phyloP scores from a whole-genome alignment of 371 early-diverging fungal species.

The Quaeritorhiza haematococci region DNA sequence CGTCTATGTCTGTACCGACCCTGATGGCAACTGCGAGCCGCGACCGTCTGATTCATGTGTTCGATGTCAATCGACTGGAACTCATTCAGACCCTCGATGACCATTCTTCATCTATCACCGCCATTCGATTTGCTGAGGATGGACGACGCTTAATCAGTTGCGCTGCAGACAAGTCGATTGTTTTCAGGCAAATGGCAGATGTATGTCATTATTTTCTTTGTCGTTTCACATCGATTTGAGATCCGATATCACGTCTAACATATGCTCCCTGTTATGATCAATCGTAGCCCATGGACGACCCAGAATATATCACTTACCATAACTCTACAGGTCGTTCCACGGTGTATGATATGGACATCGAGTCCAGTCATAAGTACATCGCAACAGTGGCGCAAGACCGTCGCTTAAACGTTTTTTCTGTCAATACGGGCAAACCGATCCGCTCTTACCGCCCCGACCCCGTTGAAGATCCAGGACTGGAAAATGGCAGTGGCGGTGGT shows the following conservation, averaged over 20 bases:
- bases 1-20: too few species aligned
- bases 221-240: background rate
- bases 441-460: constrained; percentile 40
- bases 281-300: constrained; percentile 12
- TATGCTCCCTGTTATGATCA: too few species aligned
- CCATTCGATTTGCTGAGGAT: constrained; percentile 61
- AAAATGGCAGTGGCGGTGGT: constrained; percentile 8
- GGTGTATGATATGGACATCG: constrained; percentile 52
- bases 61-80: constrained; percentile 56
- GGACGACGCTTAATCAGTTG: constrained; percentile 69
- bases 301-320: constrained; percentile 55
- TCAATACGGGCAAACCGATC: constrained; percentile 66
- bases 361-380: constrained; percentile 22
- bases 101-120: constrained; percentile 80
- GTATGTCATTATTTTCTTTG: too few species aligned
- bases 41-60: constrained; percentile 77
- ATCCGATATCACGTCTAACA: too few species aligned
- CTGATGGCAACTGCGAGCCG: constrained; percentile 74
- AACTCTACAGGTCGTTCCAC: constrained; percentile 69
- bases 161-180: constrained; percentile 80
- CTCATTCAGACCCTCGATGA: constrained; percentile 77
- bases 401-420: constrained; percentile 54
- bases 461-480: constrained; percentile 50
- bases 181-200: constrained; percentile 53
- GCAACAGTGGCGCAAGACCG: constrained; percentile 53